Evolutionary conservation across 306 rosid species (phyloP), one percentile per base, ranked within the genome.

Genomic region (Cucumis melo): DNA sequence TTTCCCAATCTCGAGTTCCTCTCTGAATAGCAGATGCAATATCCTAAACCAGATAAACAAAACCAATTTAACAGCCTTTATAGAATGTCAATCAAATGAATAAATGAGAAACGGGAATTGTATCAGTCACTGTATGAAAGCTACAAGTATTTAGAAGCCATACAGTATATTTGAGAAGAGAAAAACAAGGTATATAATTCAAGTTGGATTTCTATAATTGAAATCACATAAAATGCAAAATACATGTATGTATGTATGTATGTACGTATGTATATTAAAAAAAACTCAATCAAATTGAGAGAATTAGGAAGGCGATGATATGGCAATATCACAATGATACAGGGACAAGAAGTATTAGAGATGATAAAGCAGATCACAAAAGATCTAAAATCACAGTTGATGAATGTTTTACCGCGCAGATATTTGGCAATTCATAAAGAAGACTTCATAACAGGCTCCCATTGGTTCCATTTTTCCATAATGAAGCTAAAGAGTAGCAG

Each of bases 1-100:
- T 87, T 84, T 94, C 99, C 99, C 99, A 94, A 76, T 94, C 99
- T 86, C 92, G 88, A 84, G 95, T 90, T 77, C 99, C 99, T 82
- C 85, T 91, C 75, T 84, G 99, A 78, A 94, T 85, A 78, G 97
- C 88, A 74, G 73, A 82, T 78, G 99, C 92, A 78, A 92, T 85
- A 71, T 94, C 99, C 97, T 92, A 63, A 78, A 86, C 75, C 83
- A 86, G 53, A 21, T 76, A 82, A 75, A 77, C 60, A 38, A 13
- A 50, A 75, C 77, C 48, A 80, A 79, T 48, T 74, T 74, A 84
- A 75, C 78, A 73, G 70, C 23, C 41, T 23, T 53, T 66, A 65
- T 74, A 64, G 63, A 63, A 73, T 46, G 70, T 39, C 65, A 74
- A 80, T 78, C 75, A 79, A 81, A 61, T 59, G 74, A 8, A 77